Evolutionary conservation across 306 rosid species (phyloP).

Genomic region (Hippophae tibetana): DNA sequence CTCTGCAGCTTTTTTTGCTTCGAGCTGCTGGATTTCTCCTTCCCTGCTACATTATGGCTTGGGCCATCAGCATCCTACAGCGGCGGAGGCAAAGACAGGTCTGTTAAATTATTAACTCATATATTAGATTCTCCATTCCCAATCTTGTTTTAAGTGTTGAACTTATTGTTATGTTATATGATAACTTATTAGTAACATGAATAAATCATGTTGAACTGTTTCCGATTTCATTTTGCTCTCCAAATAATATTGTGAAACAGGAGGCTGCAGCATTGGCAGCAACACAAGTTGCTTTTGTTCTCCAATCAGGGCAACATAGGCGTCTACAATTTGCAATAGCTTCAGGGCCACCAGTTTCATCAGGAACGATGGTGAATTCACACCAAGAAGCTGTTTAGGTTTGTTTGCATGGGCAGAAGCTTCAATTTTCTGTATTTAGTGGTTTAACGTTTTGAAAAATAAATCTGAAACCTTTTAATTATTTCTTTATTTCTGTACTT

Average conservation of each 20-base stretch:
- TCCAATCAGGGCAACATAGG: slow-evolving; percentile 31
- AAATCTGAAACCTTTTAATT: no score
- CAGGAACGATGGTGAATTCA: neutral
- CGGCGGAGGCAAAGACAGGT: slow-evolving; percentile 60
- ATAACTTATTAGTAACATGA: neutral
- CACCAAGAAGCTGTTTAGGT: neutral
- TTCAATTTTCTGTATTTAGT: no score
- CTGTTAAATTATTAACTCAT: slow-evolving; percentile 13
- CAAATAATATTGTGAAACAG: slow-evolving; percentile 18
- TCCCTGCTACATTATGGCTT: slow-evolving; percentile 48
- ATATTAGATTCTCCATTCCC: neutral
- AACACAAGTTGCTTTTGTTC: slow-evolving; percentile 38
- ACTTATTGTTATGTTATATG: slow-evolving; percentile 3
- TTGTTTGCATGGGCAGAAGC: neutral
- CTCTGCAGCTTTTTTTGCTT: slow-evolving; percentile 45
- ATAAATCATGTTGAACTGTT: neutral
- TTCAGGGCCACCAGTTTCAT: slow-evolving; percentile 9
- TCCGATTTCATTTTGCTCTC: neutral
- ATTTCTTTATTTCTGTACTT: no score
- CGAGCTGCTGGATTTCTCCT: slow-evolving; percentile 55
- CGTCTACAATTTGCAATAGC: slow-evolving; percentile 34
- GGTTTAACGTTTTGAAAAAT: no score
- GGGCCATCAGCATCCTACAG: slow-evolving; percentile 53
- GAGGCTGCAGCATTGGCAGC: slow-evolving; percentile 35
- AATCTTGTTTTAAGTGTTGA: neutral